phyloP scores from a whole-genome alignment of 2,329 filamentous ascomycete genomes.

The Colletotrichum sp. region DNA sequence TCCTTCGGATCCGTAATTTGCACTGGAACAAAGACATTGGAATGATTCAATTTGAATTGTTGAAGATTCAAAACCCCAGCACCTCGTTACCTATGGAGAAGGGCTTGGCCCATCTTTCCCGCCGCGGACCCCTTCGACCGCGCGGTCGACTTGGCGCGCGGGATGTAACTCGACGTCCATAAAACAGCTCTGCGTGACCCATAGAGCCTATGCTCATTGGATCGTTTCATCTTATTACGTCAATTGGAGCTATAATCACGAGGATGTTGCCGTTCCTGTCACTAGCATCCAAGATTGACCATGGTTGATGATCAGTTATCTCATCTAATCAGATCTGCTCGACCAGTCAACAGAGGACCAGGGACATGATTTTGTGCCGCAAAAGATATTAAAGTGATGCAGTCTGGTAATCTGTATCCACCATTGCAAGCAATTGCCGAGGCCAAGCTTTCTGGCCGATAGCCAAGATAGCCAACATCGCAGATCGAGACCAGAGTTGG shows the following conservation, averaged over 20 bases:
- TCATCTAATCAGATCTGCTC: neutral
- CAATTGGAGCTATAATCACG: no score
- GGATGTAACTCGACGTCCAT: neutral
- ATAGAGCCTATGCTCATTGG: neutral
- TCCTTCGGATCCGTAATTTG: neutral
- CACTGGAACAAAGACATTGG: neutral
- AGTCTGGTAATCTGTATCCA: neutral
- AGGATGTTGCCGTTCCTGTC: no score
- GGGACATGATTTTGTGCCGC: neutral
- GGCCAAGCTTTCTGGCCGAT: neutral
- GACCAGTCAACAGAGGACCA: rapidly evolving
- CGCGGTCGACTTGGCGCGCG: neutral
- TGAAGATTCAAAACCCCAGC: neutral
- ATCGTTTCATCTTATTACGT: neutral
- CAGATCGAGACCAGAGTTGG: neutral
- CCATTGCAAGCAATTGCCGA: neutral
- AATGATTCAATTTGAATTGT: neutral
- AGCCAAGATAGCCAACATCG: neutral
- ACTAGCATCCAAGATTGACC: neutral
- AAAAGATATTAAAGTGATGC: neutral
- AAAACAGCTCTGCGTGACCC: neutral
- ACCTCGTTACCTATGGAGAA: neutral
- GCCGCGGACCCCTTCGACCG: neutral
- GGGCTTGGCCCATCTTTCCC: rapidly evolving
- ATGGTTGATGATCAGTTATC: neutral